Base-by-base conservation (phyloP, 305 asterid species). In the Fraxinus nigra region DNA sequence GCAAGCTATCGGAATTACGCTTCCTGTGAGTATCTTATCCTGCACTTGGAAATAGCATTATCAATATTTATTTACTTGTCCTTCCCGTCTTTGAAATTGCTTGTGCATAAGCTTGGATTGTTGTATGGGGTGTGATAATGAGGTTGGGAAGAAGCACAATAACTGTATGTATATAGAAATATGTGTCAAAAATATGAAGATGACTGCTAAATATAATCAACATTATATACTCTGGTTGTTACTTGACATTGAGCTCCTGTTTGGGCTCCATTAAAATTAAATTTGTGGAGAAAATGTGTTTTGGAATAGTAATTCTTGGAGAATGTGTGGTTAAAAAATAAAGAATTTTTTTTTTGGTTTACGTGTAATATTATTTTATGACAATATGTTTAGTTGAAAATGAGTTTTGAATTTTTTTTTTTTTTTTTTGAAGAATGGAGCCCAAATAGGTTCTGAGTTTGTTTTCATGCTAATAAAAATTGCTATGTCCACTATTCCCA, bases 1-100 rank as follows among this genome's bases (percentile, higher is more conserved):
- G 80, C 48, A 77, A n/a, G 80, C 80, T 77, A 16, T 18, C 80
- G 7, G 59, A 77, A 22, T 33, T 77, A 24, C 80, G 80, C 32
- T 77, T 77, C 80, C 80, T 77, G 80, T 77, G 63, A 26, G 80
- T 38, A 48, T 56, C 51, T 65, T 20, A 7, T 75, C 34, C 79
- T 24, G 51, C 20, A 8, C 79, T 24, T 30, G 28, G 40, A 16
- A 61, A 20, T 22, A 22, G 32, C 28, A 61, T 61, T 61, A 61
- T 2, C 14, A 61, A 61, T 61, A 61, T 20, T 61, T 61, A 22
- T 16, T 61, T 61, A 8, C 72, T 61, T 75, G 38, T 75, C 40
- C 34, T 16, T 75, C 20, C 8, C 13, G 63, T 24, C 20, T 56
- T 24, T 75, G 51, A 37, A 20, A 18, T 43, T 56, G 26, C 26